Conservation (phyloP, 306 rosid genomes). For the Ceratonia siliqua region DNA sequence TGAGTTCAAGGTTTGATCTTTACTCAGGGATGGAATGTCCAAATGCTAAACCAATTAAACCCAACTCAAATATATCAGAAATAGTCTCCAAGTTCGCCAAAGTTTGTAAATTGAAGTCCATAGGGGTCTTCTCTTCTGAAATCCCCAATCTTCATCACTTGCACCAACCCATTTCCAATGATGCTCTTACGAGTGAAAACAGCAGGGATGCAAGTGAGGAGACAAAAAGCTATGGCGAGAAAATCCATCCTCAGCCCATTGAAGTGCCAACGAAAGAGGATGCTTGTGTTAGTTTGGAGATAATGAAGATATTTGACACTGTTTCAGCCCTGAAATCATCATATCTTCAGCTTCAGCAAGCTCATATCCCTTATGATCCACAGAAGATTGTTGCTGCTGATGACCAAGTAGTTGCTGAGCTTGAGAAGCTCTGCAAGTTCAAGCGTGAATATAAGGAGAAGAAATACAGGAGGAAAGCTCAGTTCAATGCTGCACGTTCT, state of each 20-base stretch:
- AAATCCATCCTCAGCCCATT: slow-evolving; percentile 49
- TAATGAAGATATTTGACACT: slow-evolving; percentile 51
- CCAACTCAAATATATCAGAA: slow-evolving; percentile 72
- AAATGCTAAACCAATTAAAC: slow-evolving; percentile 50
- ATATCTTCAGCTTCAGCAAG: slow-evolving; percentile 79
- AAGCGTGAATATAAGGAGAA: slow-evolving; percentile 55
- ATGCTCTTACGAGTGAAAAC: slow-evolving; percentile 34
- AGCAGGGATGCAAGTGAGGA: slow-evolving; percentile 42
- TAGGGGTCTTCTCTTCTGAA: slow-evolving; percentile 70
- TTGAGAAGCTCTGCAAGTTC: slow-evolving; percentile 67
- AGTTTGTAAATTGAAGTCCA: slow-evolving; percentile 72
- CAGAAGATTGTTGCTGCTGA: slow-evolving; percentile 73
- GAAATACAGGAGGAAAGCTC: slow-evolving; percentile 28
- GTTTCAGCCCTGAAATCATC: slow-evolving; percentile 73
- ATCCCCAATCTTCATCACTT: slow-evolving; percentile 44
- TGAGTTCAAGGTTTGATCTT: slow-evolving; percentile 37
- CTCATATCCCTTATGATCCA: slow-evolving; percentile 78
- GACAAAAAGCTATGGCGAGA: slow-evolving; percentile 35
- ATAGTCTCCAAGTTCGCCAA: slow-evolving; percentile 68
- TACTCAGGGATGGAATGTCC: slow-evolving; percentile 49
- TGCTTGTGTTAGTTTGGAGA: slow-evolving; percentile 37
- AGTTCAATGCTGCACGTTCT: slow-evolving; percentile 32
- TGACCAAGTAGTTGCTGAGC: slow-evolving; percentile 60
- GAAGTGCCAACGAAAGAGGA: slow-evolving; percentile 35
- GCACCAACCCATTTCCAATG: slow-evolving; percentile 38